These are phyloP conservation scores for Debaryomyces prosopidis DNA, from an alignment of 805 yeast genomes.

Conservation along the genomic window DNA sequence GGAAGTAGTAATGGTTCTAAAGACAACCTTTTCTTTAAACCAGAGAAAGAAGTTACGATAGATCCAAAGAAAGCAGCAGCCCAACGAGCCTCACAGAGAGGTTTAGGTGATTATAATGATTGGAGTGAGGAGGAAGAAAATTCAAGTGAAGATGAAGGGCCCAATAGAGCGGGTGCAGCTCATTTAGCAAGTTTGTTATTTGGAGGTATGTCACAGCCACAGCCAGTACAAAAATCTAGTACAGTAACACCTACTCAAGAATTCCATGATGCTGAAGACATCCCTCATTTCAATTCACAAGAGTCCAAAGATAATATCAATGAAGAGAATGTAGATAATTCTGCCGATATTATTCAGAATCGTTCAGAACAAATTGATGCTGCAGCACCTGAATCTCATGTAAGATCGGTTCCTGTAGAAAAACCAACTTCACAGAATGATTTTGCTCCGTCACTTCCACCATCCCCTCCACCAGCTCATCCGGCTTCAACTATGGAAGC, in stretches of 20 bases:
- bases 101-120: constrained; percentile 42
- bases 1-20: constrained; percentile 13
- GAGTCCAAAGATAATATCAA: constrained; percentile 1
- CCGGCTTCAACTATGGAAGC: no score
- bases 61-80: constrained; percentile 64
- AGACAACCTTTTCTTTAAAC: constrained; percentile 64
- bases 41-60: constrained; percentile 32
- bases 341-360: neutral
- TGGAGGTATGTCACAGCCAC: constrained; percentile 50
- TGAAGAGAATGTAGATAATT: neutral
- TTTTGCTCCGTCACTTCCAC: constrained; percentile 7
- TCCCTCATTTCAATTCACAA: constrained; percentile 8
- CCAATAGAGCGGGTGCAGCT: constrained; percentile 53
- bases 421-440: constrained; percentile 9
- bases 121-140: constrained; percentile 47
- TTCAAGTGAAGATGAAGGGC: constrained; percentile 51
- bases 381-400: constrained; percentile 12
- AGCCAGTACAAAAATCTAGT: constrained; percentile 19
- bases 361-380: constrained; percentile 9
- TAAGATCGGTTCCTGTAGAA: constrained; percentile 15
- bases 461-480: constrained; percentile 1
- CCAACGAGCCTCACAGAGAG: constrained; percentile 73
- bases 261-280: constrained; percentile 5
- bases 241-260: neutral
- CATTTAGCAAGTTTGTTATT: constrained; percentile 55